Evolutionary conservation across 805 yeast species (phyloP), one percentile per base, ranked within the genome.

Genomic region (Priceomyces haplophilus): DNA sequence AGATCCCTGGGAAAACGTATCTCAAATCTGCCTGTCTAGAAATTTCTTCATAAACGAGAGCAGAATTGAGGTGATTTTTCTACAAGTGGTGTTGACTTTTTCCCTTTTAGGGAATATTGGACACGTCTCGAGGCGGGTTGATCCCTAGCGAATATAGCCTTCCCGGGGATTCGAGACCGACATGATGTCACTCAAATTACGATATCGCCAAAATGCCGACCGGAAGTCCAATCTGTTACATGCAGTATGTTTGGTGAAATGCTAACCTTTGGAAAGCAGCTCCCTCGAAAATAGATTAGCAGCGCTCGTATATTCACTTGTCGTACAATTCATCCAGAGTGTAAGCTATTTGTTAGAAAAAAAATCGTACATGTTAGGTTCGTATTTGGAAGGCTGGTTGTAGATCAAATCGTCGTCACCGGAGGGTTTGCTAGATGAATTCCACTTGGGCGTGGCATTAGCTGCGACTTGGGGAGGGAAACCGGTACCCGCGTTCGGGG

Each of bases 301-400:
- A 8, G 24, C 6, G 11, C 31, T 27, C 31, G 31, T 27, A 27
- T 27, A 27, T 27, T 27, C n/a, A 11, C 31, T 27, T 27, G n/a
- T 27, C n/a, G 31, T 27, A 27, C n/a, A 27, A 27, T 27, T 5
- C 11, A 10, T 27, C n/a, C 15, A 11, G 15, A 27, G 31, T 10
- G 15, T 10, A 11, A 27, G 27, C 41, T 46, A 46, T 13, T 54
- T 49, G 29, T 54, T 61, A n/a, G 65, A 58, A 42, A 71, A 70
- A 41, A 62, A 67, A 38, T 67, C 62, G 47, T 74, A 74, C 70
- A 73, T 68, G 43, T 72, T 62, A 2, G 78, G 75, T 48, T 69
- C 68, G 50, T 73, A 73, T 2, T 70, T 65, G 0, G 78, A 73
- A 1, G 78, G 79, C 38, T 61, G 64, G 38, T 61, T 61, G 40